Evolutionary conservation across 257 asterid species (phyloP).

Genomic region (Catharanthus roseus): DNA sequence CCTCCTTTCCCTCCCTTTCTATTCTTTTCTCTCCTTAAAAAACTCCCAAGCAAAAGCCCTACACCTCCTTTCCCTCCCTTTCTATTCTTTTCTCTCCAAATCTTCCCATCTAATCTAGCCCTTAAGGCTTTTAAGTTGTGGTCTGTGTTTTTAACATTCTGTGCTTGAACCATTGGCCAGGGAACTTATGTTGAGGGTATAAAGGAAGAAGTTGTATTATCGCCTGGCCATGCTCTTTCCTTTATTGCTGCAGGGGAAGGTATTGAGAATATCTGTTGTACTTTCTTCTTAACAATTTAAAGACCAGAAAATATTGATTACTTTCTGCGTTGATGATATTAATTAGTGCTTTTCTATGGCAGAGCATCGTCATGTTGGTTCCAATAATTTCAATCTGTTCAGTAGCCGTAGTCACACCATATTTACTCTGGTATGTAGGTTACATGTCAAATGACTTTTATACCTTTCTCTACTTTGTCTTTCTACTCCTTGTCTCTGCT

Average conservation of each 20-base stretch:
- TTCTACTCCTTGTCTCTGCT: background rate
- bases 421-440: conserved; percentile 78
- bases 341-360: conserved; percentile 34
- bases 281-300: background rate
- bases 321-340: background rate
- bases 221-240: conserved; percentile 99
- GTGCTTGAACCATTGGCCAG: conserved; percentile 37
- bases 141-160: background rate
- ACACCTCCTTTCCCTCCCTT: too few species aligned
- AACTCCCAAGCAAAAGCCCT: too few species aligned
- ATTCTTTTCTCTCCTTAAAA: too few species aligned
- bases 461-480: background rate
- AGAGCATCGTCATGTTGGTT: conserved; percentile 99
- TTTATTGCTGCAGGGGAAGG: conserved; percentile 99
- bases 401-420: conserved; percentile 99
- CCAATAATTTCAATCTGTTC: conserved; percentile 91
- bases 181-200: conserved; percentile 99
- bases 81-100: too few species aligned
- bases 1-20: too few species aligned
- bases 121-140: background rate
- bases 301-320: background rate
- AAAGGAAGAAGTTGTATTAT: conserved; percentile 96
- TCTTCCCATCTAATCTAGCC: too few species aligned
- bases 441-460: conserved; percentile 6
- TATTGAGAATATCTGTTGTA: conserved; percentile 20